These are phyloP conservation scores for Pezicula neosporulosa DNA, from an alignment of 2,329 filamentous ascomycete species.

Conservation along the genomic window DNA sequence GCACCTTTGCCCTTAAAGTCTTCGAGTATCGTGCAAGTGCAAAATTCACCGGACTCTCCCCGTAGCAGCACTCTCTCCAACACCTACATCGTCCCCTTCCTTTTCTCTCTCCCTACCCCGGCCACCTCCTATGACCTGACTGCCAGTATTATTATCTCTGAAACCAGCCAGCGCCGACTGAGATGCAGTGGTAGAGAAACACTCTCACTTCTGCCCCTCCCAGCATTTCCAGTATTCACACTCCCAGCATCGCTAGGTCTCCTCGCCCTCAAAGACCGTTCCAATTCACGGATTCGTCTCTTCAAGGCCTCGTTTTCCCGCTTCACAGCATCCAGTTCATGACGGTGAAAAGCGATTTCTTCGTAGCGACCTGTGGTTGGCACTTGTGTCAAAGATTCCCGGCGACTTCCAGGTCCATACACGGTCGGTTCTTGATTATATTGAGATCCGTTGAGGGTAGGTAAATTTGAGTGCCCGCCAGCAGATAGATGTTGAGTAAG, in stretches of 20 bases:
- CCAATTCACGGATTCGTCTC: constrained; percentile 58
- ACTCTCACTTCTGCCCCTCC: constrained; percentile 50
- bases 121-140: constrained; percentile 35
- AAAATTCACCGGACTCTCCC: constrained; percentile 21
- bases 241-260: constrained; percentile 31
- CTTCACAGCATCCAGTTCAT: constrained; percentile 59
- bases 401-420: constrained; percentile 2
- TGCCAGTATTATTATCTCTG: constrained; percentile 34
- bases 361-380: constrained; percentile 58
- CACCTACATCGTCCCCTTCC: constrained; percentile 47
- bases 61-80: constrained; percentile 60
- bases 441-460: not conserved
- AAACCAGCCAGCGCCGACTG: constrained; percentile 33
- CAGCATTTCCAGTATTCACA: constrained; percentile 26
- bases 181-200: constrained; percentile 41
- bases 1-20: no score
- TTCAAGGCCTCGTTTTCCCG: constrained; percentile 62
- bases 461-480: constrained; percentile 5
- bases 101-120: constrained; percentile 36
- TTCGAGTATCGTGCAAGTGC: no score
- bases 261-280: constrained; percentile 42
- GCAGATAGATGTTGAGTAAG: constrained; percentile 19
- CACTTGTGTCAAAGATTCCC: constrained; percentile 37
- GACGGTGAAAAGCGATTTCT: constrained; percentile 56
- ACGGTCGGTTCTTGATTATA: constrained; percentile 1